Base-by-base conservation (phyloP, 2,329 filamentous ascomycete genomes). In the Apiospora aurea region DNA sequence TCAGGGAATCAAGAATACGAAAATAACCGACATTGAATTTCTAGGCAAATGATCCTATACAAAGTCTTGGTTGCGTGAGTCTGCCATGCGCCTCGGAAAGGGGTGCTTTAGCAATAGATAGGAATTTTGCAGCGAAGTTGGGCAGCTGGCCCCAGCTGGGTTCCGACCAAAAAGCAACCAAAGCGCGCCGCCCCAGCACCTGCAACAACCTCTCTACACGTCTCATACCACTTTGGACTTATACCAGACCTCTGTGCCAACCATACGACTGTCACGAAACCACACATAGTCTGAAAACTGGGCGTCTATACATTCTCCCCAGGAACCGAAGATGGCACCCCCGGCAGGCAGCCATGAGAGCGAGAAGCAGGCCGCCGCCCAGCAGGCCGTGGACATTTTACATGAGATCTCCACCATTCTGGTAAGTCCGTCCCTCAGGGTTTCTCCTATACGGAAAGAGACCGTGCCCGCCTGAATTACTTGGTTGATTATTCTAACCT, bases 401-500 rank as follows among this genome's bases (percentile, higher is more conserved):
- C 90, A 94, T 77, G 94, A 96, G 80, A 96, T 96, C 75, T 93
- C 96, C 69, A 96, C 94, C 57, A 92, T 99, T 70, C 87, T 99
- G 75, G 96, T 98, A 85, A 77, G 90, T 84, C 53, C 29, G 61
- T 41, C 46, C 21, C 61, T 38, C 34, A 70, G n/a, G 44, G 44
- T 41, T 29, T 24, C 71, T 53, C 47, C 44, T 66, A 24, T 51
- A 11, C 38, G n/a, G 47, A 44, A 10, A 16, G 61, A 16, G 16
- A 16, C 26, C 11, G 13, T 38, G 8, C 29, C 53, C 29, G 16
- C 29, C 61, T 49, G 24, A 21, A 49, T 1, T 10, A 24, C 21
- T 10, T 4, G 4, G 2, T 7, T 16, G n/a, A 64, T 8, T 38
- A 38, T 43, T 18, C 71, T 72, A 46, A 72, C 29, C 61, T 13